Base-by-base conservation (phyloP, 768 basidiomycete genomes). In the Rickenella mellea region DNA sequence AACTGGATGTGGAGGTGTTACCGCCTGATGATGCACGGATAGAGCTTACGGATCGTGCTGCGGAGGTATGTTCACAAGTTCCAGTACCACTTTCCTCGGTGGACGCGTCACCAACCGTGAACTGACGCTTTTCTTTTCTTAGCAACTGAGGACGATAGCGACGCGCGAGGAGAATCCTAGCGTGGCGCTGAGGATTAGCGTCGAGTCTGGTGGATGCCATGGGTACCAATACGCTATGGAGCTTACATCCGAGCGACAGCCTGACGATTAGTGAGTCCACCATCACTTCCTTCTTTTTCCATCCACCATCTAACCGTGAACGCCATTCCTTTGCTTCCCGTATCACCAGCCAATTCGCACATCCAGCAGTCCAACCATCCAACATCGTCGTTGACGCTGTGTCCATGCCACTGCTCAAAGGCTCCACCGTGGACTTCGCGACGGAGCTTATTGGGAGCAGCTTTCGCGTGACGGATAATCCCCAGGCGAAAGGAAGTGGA, bases 141-240 rank as follows among this genome's bases (percentile, higher is more conserved):
- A 94, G 90, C 89, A 90, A 84, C 68, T 96, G 2, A 68, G 70
- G 32, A 59, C 64, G 32, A 86, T 96, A 44, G 73, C 85, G 8
- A 53, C 67, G n/a, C 68, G 77, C 28, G 74, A 85, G 54, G 66
- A 76, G 8, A 71, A 83, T 49, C 60, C 76, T 0, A 54, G 74
- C 38, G 69, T 86, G 17, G 87, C 82, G 3, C 67, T 97, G 19
- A 69, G 92, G 48, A 72, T 98, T 49, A 68, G 79, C 1, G 90
- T 97, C 20, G 91, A 96, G 53, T 88, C 84, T 9, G 94, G 94
- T 9, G 94, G 94, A 15, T 98, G 94, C 55, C 93, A 98, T 57
- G 94, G 94, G 27, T 97, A 97, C 60, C 91, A 96, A 54, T 96
- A 97, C 61, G 93, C 87, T 51, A 76, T 98, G 73, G 79, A 83